These are phyloP conservation scores for Moesziomyces globuligerus DNA, from an alignment of 1,284 basidiomycete species.

Conservation along the genomic window DNA sequence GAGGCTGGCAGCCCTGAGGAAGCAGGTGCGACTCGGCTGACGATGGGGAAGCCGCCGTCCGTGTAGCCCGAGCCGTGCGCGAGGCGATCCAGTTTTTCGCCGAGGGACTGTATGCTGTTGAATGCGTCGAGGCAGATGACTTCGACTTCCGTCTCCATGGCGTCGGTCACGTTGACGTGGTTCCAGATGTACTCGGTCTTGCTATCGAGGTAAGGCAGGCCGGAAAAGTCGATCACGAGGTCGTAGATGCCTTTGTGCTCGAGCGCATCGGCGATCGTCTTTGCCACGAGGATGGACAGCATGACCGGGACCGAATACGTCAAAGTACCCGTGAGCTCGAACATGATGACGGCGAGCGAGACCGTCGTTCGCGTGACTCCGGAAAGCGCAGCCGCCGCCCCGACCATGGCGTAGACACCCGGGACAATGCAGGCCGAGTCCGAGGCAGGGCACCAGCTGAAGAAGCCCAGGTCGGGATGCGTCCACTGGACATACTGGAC, in stretches of 20 bases:
- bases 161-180: slow-evolving; percentile 53
- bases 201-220: slow-evolving; percentile 82
- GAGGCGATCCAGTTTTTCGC: slow-evolving; percentile 71
- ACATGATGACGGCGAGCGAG: slow-evolving; percentile 94
- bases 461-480: slow-evolving; percentile 75
- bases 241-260: slow-evolving; percentile 96
- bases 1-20: slow-evolving; percentile 2
- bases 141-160: slow-evolving; percentile 57
- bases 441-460: slow-evolving; percentile 68
- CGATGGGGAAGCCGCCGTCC: slow-evolving; percentile 90
- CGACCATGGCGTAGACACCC: slow-evolving; percentile 83
- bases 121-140: slow-evolving; percentile 71
- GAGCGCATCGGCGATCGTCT: slow-evolving; percentile 83
- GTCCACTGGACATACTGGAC: slow-evolving; percentile 82
- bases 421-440: slow-evolving; percentile 73
- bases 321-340: slow-evolving; percentile 92
- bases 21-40: slow-evolving; percentile 64
- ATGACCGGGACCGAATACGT: slow-evolving; percentile 96
- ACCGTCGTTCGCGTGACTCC: slow-evolving; percentile 83
- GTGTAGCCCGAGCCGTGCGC: slow-evolving; percentile 66
- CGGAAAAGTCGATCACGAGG: slow-evolving; percentile 81
- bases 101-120: slow-evolving; percentile 74
- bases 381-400: slow-evolving; percentile 81
- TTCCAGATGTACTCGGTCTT: slow-evolving; percentile 87
- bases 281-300: slow-evolving; percentile 85